Percentiles rank a stretch among this genome's conserved stretches.
Evolutionary conservation across 495 filamentous ascomycete species (phyloP).

Genomic region (Xylaria acuta): DNA sequence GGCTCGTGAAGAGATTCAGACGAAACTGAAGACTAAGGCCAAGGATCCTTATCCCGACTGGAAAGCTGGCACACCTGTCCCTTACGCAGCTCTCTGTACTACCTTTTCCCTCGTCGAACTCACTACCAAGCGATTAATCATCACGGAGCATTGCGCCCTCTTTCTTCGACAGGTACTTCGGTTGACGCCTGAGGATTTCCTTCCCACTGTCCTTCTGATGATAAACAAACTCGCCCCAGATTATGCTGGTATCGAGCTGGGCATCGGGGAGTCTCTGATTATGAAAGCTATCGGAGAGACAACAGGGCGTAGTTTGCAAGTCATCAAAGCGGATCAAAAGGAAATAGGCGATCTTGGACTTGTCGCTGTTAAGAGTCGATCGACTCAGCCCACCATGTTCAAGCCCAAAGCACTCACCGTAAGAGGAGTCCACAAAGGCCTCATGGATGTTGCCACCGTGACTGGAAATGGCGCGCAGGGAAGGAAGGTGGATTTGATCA

Average conservation of each 20-base stretch:
- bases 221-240: constrained; percentile 97
- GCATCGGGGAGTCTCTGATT: constrained; percentile 95
- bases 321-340: constrained; percentile 93
- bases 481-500: constrained; percentile 91
- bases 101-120: constrained; percentile 94
- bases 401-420: constrained; percentile 92
- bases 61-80: constrained; percentile 85
- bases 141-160: constrained; percentile 83
- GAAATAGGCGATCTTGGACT: constrained; percentile 95
- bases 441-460: constrained; percentile 86
- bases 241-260: constrained; percentile 93
- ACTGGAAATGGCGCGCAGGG: constrained; percentile 87
- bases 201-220: constrained; percentile 91
- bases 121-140: constrained; percentile 88
- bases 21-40: constrained; percentile 64
- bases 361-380: constrained; percentile 92
- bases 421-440: constrained; percentile 81
- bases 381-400: constrained; percentile 96
- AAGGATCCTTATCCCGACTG: constrained; percentile 94
- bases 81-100: constrained; percentile 92
- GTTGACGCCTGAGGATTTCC: constrained; percentile 84
- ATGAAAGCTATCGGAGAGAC: constrained; percentile 98
- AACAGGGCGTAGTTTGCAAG: constrained; percentile 82
- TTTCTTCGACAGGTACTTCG: constrained; percentile 93
- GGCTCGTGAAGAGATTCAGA: constrained; percentile 83